These are phyloP conservation scores for Cryptosporidium felis DNA, from an alignment of 169 alveolate genomes.

Conservation along the genomic window DNA sequence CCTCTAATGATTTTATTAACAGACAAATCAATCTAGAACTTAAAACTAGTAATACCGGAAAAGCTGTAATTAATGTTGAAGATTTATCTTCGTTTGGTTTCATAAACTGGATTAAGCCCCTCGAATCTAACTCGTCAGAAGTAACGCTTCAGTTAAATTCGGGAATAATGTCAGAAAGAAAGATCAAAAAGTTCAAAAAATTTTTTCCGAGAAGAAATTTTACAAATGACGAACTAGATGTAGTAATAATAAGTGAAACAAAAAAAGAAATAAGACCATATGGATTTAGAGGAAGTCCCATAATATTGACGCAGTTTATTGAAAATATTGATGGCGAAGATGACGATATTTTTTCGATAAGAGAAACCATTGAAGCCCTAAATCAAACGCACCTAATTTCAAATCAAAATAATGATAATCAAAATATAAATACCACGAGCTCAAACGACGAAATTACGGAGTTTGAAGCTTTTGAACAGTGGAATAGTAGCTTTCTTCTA, in stretches of 20 bases:
- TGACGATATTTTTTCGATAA: background rate
- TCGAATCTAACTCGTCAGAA: background rate
- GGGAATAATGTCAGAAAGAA: background rate
- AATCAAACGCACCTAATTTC: conserved; percentile 19
- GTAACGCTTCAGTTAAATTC: background rate
- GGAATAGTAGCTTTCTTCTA: conserved; percentile 24
- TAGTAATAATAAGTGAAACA: background rate
- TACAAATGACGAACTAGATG: conserved; percentile 7
- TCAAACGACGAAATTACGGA: background rate
- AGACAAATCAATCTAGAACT: background rate
- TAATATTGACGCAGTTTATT: conserved; percentile 15
- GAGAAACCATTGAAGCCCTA: conserved; percentile 1
- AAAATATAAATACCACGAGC: background rate
- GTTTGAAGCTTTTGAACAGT: background rate
- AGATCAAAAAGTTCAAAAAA: background rate
- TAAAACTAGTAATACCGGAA: background rate
- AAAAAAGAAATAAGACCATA: background rate
- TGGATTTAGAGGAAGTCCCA: conserved; percentile 15
- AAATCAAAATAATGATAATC: background rate
- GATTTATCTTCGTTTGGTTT: conserved; percentile 25
- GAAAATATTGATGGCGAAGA: conserved; percentile 11
- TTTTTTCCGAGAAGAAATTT: conserved; percentile 25
- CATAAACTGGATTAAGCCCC: conserved; percentile 18
- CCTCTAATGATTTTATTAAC: background rate
- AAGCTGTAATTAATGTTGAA: background rate